Conservation (phyloP, 495 filamentous ascomycete species). For the Neurospora sp. region DNA sequence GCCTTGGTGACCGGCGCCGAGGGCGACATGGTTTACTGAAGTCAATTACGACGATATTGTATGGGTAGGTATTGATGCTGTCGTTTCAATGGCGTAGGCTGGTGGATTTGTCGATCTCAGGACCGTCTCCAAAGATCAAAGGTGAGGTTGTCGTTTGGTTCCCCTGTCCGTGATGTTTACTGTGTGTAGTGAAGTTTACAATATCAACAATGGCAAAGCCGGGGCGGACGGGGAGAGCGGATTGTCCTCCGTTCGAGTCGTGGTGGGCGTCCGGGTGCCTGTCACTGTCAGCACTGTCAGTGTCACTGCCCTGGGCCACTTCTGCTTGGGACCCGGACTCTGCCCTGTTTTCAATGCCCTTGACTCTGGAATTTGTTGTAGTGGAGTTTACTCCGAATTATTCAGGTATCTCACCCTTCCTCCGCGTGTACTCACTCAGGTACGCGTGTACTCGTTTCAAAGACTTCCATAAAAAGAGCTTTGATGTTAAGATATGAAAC, state of each 20-base stretch:
- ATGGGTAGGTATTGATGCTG: background rate
- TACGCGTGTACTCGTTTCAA: background rate
- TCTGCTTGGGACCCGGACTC: background rate
- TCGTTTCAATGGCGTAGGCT: background rate
- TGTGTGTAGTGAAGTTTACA: background rate
- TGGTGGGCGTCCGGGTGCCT: background rate
- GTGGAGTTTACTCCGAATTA: background rate
- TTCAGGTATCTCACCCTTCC: background rate
- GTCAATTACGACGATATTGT: background rate
- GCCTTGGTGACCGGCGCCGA: constrained; percentile 11
- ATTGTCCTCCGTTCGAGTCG: background rate
- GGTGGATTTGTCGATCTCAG: background rate
- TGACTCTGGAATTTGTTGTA: background rate
- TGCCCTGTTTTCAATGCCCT: background rate
- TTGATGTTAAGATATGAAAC: background rate
- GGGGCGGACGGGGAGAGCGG: background rate
- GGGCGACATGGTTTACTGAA: constrained; percentile 17
- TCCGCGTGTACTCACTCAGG: background rate
- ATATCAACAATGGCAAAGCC: background rate
- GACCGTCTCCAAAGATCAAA: background rate
- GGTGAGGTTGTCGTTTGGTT: background rate
- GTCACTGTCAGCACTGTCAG: background rate
- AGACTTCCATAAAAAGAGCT: background rate
- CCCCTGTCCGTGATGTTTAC: background rate
- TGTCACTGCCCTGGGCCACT: background rate